phyloP scores from a whole-genome alignment of 257 asterid species.

The Misopates orontium region DNA sequence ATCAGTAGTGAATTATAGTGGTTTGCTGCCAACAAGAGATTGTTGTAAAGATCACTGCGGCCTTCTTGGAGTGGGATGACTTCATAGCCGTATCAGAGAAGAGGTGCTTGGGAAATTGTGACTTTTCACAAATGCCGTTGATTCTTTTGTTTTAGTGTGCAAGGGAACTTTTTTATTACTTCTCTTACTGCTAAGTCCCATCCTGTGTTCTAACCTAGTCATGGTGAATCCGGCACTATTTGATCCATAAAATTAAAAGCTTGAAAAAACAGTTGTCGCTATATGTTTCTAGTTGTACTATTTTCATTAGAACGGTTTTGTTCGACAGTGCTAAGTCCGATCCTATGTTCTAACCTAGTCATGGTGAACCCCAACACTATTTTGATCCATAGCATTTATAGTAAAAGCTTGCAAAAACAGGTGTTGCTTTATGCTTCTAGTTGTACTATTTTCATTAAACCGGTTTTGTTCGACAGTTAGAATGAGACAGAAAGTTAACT shows the following conservation, averaged over 20 bases:
- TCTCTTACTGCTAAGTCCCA: background rate
- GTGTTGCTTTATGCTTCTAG: too few species aligned
- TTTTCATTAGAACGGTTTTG: too few species aligned
- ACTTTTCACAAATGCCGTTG: slow-evolving; percentile 11
- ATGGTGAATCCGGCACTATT: too few species aligned
- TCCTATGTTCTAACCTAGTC: background rate
- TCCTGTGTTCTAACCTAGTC: background rate
- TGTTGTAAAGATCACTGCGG: too few species aligned
- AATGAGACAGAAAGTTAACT: slow-evolving; percentile 14
- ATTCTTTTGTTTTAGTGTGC: background rate
- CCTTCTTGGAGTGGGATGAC: too few species aligned
- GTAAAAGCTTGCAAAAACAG: too few species aligned
- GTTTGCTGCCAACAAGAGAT: too few species aligned
- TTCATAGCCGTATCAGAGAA: slow-evolving; percentile 56
- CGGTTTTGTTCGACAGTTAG: background rate
- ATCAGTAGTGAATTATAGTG: too few species aligned
- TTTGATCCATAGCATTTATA: too few species aligned
- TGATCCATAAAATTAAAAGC: too few species aligned
- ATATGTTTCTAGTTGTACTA: too few species aligned
- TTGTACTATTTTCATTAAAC: background rate
- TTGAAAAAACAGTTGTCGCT: too few species aligned
- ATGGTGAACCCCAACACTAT: background rate
- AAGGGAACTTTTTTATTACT: background rate
- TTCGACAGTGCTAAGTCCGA: slow-evolving; percentile 5
- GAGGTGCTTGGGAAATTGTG: slow-evolving; percentile 42